phyloP scores from a whole-genome alignment of 331 rosid genomes.

The Stylosanthes scabra region DNA sequence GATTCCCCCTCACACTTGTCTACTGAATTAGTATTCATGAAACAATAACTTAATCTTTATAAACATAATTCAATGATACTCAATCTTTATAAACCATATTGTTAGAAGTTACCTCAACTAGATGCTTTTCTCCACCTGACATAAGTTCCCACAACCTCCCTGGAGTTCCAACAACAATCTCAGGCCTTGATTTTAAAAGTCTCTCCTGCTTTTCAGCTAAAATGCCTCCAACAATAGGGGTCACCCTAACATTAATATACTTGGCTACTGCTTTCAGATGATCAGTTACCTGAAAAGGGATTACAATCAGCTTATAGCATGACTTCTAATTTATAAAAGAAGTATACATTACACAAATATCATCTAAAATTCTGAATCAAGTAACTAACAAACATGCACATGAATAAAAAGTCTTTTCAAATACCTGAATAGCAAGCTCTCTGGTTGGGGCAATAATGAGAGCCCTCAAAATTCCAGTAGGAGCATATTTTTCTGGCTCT shows the following conservation, averaged over 20 bases:
- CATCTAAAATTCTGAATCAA: not conserved
- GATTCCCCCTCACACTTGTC: constrained; percentile 7
- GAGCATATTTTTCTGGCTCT: constrained; percentile 55
- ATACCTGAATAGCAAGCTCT: constrained; percentile 97
- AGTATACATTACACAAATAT: not conserved
- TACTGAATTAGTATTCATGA: constrained; percentile 9
- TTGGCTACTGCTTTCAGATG: constrained; percentile 81
- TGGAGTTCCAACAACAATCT: constrained; percentile 94
- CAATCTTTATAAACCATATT: too few species aligned
- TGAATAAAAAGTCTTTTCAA: constrained; percentile 35
- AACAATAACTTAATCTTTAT: constrained; percentile 16
- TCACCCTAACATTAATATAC: constrained; percentile 70
- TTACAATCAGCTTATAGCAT: not conserved
- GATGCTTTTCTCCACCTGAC: constrained; percentile 87
- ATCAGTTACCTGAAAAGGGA: constrained; percentile 71
- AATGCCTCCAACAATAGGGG: constrained; percentile 95
- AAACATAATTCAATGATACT: constrained; percentile 10
- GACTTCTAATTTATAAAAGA: not conserved
- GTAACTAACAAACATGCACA: constrained; percentile 30
- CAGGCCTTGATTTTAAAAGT: constrained; percentile 78
- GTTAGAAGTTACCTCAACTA: constrained; percentile 67
- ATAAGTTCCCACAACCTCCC: constrained; percentile 98
- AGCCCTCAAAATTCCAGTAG: constrained; percentile 72
- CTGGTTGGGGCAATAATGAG: constrained; percentile 94
- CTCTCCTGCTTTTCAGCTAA: constrained; percentile 91